These are phyloP conservation scores for Xylariaceae sp. DNA, from an alignment of 2,329 filamentous ascomycete genomes.

Conservation along the genomic window DNA sequence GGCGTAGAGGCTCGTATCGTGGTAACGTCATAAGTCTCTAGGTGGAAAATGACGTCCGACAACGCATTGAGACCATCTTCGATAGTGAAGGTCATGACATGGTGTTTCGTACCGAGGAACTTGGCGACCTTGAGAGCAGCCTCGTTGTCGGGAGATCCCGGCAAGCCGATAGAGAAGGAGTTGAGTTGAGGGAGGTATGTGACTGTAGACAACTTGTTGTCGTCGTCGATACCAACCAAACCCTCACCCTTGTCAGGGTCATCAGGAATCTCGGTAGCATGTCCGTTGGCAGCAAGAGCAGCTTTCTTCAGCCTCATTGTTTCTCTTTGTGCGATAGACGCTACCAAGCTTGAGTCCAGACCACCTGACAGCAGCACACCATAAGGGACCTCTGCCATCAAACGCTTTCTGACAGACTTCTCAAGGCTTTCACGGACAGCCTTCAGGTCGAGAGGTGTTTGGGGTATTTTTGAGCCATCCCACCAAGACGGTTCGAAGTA, in stretches of 20 bases:
- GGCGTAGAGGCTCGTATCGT: conserved; percentile 97
- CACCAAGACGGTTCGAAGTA: conserved; percentile 95
- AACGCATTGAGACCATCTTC: conserved; percentile 96
- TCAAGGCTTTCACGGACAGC: conserved; percentile 77
- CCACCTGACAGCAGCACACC: conserved; percentile 93
- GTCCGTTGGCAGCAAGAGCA: conserved; percentile 46
- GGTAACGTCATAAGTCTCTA: conserved; percentile 97
- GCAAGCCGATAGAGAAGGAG: conserved; percentile 97
- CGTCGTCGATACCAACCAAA: conserved; percentile 90
- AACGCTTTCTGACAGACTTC: conserved; percentile 86
- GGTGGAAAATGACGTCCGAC: conserved; percentile 95
- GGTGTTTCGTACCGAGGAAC: conserved; percentile 96
- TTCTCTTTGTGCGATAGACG: conserved; percentile 92
- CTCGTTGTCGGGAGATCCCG: conserved; percentile 85
- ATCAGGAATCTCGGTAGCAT: conserved; percentile 33
- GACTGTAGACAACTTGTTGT: conserved; percentile 82
- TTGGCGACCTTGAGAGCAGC: conserved; percentile 91
- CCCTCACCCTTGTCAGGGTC: conserved; percentile 61
- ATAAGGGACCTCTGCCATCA: conserved; percentile 99
- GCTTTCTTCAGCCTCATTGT: conserved; percentile 71
- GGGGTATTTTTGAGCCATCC: conserved; percentile 74
- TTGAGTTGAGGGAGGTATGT: conserved; percentile 93
- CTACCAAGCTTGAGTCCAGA: conserved; percentile 91
- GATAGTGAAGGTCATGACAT: conserved; percentile 97
- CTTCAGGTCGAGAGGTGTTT: conserved; percentile 78